Evolutionary conservation across 805 yeast genomes (phyloP), one percentile per base, ranked within the genome.

Genomic region (Schwanniomyces sp.): DNA sequence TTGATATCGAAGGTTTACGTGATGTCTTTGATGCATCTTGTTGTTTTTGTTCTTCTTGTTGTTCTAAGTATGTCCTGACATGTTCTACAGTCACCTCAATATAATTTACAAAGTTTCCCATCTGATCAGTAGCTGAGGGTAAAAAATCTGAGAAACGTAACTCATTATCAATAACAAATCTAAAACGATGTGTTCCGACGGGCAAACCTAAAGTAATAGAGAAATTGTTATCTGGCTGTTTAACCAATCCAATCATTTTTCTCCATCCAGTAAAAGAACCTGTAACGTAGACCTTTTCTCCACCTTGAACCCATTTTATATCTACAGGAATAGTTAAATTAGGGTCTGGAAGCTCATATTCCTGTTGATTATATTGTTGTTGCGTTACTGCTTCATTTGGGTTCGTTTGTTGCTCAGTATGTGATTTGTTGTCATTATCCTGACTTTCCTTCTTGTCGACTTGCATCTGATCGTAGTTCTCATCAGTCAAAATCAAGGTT

Each of bases 231-330:
- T 83, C 82, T 8, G 58, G 74, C 68, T 66, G 80, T 66, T 72
- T 74, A 27, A 78, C 78, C 57, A 94, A 72, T 34, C 96, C 96
- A 61, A 92, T 91, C 98, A 94, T 92, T 68, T 91, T 92, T 55
- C 97, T 77, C 98, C 99, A 94, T 3, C 96, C 97, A 0, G 99
- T 94, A 69, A 92, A 92, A 0, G 97, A 88, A 43, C 99, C 99
- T 30, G 97, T 94, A 11, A 92, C 96, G 64, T 91, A 94, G 2
- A 94, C 98, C 58, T 88, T 88, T 43, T 81, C 81, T 51, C 99
- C 99, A n/a, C 98, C 98, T 66, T 92, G 96, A 14, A 83, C 84
- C 99, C 99, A 92, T 53, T 82, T 82, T 48, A 91, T 86, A 47
- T 86, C 91, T 0, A 90, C 75, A 1, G 84, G 84, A 10, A 72